Conservation (phyloP, 2,329 filamentous ascomycete species). For the Amylocarpus encephaloides region DNA sequence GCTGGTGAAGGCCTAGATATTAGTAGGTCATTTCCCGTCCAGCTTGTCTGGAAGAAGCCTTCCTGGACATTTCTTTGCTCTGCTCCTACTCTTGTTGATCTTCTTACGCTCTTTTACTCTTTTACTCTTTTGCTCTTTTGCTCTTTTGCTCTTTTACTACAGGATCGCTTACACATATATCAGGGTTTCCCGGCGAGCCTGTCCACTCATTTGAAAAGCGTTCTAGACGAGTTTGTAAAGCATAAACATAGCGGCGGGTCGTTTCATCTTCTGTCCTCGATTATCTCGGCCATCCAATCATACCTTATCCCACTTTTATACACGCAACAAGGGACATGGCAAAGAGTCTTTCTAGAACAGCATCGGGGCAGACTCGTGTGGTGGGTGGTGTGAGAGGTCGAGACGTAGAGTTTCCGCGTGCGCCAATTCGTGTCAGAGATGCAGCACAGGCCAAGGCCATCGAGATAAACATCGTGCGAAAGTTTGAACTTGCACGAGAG, state of each 20-base stretch:
- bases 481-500: slow-evolving; percentile 19
- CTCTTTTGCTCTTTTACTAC: slow-evolving; percentile 9
- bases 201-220: slow-evolving; percentile 26
- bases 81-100: slow-evolving; percentile 10
- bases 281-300: slow-evolving; percentile 14
- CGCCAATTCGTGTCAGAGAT: slow-evolving; percentile 28
- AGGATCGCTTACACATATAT: slow-evolving; percentile 5
- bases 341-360: slow-evolving; percentile 16
- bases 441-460: slow-evolving; percentile 23
- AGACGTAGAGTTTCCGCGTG: slow-evolving; percentile 24
- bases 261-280: slow-evolving; percentile 18
- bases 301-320: slow-evolving; percentile 7
- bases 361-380: slow-evolving; percentile 18
- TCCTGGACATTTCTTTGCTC: slow-evolving; percentile 7
- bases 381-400: slow-evolving; percentile 21
- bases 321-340: slow-evolving; percentile 14
- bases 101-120: slow-evolving; percentile 16
- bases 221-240: slow-evolving; percentile 8
- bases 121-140: slow-evolving; percentile 8
- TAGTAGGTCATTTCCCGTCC: slow-evolving; percentile 4
- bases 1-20: slow-evolving; percentile 3
- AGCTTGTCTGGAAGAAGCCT: background rate
- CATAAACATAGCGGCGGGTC: slow-evolving; percentile 12
- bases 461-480: slow-evolving; percentile 12
- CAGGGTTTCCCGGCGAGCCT: slow-evolving; percentile 30